Percentiles rank a stretch among this genome's conserved stretches.
Conservation (phyloP, 257 asterid species). For the Cynanchum wilfordii region DNA sequence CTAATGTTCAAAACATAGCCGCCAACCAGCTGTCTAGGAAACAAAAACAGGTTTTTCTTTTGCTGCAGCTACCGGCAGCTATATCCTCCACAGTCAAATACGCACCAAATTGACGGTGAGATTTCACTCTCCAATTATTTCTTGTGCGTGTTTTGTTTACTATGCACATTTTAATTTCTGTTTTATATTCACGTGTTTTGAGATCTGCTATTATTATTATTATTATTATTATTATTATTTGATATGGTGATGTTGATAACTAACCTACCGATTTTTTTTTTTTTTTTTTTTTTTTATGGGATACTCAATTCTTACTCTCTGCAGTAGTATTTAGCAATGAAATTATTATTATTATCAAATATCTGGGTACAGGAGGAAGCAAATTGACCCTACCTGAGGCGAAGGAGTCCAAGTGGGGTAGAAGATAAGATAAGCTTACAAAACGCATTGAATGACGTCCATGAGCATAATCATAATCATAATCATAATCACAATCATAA, state of each 20-base stretch:
- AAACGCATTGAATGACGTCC: conserved; percentile 5
- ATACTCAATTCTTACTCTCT: background rate
- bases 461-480: background rate
- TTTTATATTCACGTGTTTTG: no score
- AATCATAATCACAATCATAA: no score
- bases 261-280: conserved; percentile 1
- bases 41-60: background rate
- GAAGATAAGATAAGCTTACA: conserved; percentile 11
- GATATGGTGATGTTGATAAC: background rate
- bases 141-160: no score
- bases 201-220: no score
- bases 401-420: background rate
- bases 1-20: background rate
- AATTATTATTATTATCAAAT: no score
- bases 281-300: background rate
- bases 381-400: conserved; percentile 2
- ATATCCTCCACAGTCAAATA: background rate
- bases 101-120: conserved; percentile 1
- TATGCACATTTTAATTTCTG: no score
- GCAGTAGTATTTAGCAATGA: no score
- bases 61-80: background rate
- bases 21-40: background rate
- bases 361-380: no score
- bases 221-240: background rate
- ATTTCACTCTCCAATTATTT: background rate